Base-by-base conservation (phyloP, 1,284 basidiomycete species). In the Ceratobasidium papillatum region DNA sequence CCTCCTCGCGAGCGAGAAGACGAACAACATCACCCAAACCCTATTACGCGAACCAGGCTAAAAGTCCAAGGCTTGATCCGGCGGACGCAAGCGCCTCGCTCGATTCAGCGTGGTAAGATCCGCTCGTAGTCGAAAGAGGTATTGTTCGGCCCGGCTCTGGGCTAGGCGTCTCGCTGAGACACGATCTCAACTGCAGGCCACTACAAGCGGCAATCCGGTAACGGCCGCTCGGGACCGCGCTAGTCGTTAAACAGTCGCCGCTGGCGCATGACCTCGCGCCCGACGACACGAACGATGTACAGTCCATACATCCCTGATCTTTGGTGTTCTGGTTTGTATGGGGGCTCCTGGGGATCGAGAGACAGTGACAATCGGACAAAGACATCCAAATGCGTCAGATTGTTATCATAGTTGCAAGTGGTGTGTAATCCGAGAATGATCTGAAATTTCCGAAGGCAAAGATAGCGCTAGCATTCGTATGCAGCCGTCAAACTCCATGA, bases 11-110 rank as follows among this genome's bases (percentile, higher is more conserved):
- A 25, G 36, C 65, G 22, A 68, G 65, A 54, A 62, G 34, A 22
- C 41, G 43, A 62, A 45, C 27, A 36, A 36, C 63, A 65, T 65
- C 43, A 65, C 22, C 32, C 43, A 41, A 32, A 38, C 52, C 45
- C 22, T 45, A 51, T 34, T 69, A 54, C 51, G 49, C 49, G 49
- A 51, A 69, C 51, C 22, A 41, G 52, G 52, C 51, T 41, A 54
- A 43, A 69, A 41, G 51, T 34, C 22, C 51, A 58, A 43, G 36
- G 11, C 66, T 69, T 69, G 66, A 69, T 69, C 52, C 66, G 66
- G 36, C 30, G 34, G 52, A 41, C 34, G 36, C 52, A 36, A 54
- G 51, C 52, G 51, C 38, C 32, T 41, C 27, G 19, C 52, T 38
- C 27, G n/a, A 30, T 54, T 27, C 7, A 51, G 66, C 52, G 66